These are phyloP conservation scores for Xylaria nigripes DNA, from an alignment of 495 filamentous ascomycete genomes.

Conservation along the genomic window DNA sequence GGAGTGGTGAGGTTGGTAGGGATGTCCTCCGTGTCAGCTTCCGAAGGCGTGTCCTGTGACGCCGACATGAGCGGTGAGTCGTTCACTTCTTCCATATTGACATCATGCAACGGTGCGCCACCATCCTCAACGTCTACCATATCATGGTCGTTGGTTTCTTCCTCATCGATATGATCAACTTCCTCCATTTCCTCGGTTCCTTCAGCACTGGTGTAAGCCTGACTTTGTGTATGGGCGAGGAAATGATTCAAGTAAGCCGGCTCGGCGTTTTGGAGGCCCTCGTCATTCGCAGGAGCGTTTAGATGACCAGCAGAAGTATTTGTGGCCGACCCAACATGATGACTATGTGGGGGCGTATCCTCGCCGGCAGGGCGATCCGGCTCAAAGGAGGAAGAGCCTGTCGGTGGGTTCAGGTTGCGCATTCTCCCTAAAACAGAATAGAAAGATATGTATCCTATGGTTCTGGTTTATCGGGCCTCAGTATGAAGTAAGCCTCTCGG, in stretches of 20 bases:
- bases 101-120: slow-evolving; percentile 18
- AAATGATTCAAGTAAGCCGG: background rate
- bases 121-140: slow-evolving; percentile 20
- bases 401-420: slow-evolving; percentile 22
- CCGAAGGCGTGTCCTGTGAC: slow-evolving; percentile 8
- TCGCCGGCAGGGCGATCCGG: slow-evolving; percentile 24
- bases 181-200: slow-evolving; percentile 16
- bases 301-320: background rate
- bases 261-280: background rate
- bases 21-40: slow-evolving; percentile 6
- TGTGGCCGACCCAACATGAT: slow-evolving; percentile 14
- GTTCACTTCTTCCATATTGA: slow-evolving; percentile 22
- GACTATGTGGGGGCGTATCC: slow-evolving; percentile 16
- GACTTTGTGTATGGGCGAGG: background rate
- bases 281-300: background rate
- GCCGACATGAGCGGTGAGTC: slow-evolving; percentile 10
- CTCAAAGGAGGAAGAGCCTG: slow-evolving; percentile 14
- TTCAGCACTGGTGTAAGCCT: slow-evolving; percentile 1
- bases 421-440: slow-evolving; percentile 7
- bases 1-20: slow-evolving; percentile 8
- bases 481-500: slow-evolving; percentile 2
- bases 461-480: background rate
- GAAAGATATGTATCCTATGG: background rate
- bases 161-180: slow-evolving; percentile 11
- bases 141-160: slow-evolving; percentile 11